phyloP scores from a whole-genome alignment of 306 rosid species.

The Bauhinia variegata region DNA sequence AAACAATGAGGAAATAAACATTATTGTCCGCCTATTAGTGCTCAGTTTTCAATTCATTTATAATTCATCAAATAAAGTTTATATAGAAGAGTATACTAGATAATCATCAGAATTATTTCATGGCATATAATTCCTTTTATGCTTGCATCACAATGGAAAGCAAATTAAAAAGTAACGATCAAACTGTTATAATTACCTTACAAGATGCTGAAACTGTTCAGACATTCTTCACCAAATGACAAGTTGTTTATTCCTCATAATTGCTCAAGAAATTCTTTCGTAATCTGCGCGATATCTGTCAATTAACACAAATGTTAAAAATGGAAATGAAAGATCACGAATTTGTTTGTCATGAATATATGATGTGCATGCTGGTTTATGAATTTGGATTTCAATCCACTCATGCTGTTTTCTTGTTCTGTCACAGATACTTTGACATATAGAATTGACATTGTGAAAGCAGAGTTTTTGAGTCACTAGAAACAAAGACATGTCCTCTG shows the following conservation, averaged over 20 bases:
- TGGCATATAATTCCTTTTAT: neutral
- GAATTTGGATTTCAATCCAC: neutral
- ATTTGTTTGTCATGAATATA: slow-evolving; percentile 3
- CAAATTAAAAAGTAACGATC: neutral
- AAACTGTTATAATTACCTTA: neutral
- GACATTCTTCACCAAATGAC: neutral
- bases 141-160: neutral
- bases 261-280: neutral
- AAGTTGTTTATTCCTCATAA: slow-evolving; percentile 13
- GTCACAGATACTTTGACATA: neutral
- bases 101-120: slow-evolving; percentile 6
- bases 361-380: slow-evolving; percentile 2
- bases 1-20: neutral
- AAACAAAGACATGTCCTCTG: slow-evolving; percentile 25
- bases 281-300: neutral
- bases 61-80: neutral
- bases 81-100: slow-evolving; percentile 2
- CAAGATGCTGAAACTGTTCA: slow-evolving; percentile 5
- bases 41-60: slow-evolving; percentile 2
- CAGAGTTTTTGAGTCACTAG: neutral
- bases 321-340: neutral
- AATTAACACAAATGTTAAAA: neutral
- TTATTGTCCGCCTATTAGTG: neutral
- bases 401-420: slow-evolving; percentile 15
- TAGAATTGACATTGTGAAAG: neutral